A percentile compares a stretch with the other conserved stretches of the same genome.
Conservation (phyloP, 345 rosid genomes). For the Gossypium bickii region DNA sequence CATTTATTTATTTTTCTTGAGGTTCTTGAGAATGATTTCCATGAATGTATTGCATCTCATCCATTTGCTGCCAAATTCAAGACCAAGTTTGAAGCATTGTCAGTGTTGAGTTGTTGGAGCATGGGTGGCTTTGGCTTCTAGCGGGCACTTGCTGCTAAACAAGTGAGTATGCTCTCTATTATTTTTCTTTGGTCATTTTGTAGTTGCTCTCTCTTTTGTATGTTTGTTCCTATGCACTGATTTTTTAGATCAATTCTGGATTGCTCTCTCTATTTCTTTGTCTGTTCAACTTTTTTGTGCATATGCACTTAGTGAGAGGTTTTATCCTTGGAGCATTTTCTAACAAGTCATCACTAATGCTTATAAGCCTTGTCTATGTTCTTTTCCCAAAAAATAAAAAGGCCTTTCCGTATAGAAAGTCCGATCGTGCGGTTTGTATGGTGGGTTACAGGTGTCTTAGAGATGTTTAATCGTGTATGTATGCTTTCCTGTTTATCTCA, state of each 20-base stretch:
- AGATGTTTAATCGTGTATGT: neutral
- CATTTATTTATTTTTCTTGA: slow-evolving; percentile 21
- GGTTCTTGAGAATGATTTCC: slow-evolving; percentile 50
- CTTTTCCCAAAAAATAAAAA: neutral
- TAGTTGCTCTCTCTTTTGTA: neutral
- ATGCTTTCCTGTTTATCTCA: neutral
- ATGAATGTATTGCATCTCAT: slow-evolving; percentile 53
- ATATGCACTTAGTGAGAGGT: neutral
- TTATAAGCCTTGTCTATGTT: neutral
- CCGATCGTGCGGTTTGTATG: neutral
- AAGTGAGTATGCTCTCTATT: slow-evolving; percentile 18
- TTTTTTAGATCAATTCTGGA: neutral
- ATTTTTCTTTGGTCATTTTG: neutral
- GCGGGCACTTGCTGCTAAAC: slow-evolving; percentile 48
- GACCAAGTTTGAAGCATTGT: slow-evolving; percentile 60
- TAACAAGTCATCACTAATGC: neutral
- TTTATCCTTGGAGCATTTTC: neutral
- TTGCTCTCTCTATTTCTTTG: neutral
- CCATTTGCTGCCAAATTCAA: slow-evolving; percentile 48
- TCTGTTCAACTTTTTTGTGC: neutral
- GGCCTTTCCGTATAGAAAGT: neutral
- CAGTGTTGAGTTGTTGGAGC: slow-evolving; percentile 59
- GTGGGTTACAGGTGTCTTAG: neutral
- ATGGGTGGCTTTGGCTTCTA: slow-evolving; percentile 57
- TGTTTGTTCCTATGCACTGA: neutral